These are phyloP conservation scores for Pseudoturritis turrita DNA, from an alignment of 345 rosid genomes.

Conservation along the genomic window DNA sequence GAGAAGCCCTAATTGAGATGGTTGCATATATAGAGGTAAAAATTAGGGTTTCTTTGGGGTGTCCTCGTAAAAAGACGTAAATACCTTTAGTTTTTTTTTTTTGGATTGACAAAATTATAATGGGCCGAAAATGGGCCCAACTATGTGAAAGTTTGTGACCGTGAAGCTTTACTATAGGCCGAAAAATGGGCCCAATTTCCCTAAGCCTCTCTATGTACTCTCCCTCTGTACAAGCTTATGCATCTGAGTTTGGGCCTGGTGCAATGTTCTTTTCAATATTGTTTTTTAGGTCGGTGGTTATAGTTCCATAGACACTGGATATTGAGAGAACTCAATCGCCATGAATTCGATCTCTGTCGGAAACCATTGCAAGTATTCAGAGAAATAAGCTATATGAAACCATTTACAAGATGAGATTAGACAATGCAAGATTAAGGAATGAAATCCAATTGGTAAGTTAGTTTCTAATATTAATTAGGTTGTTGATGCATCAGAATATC, in stretches of 20 bases:
- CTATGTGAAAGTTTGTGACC: neutral
- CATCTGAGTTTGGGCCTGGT: neutral
- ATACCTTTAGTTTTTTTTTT: neutral
- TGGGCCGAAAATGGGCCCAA: neutral
- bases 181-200: neutral
- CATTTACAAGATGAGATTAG: conserved; percentile 52
- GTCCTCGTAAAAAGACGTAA: neutral
- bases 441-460: conserved; percentile 63
- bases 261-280: neutral
- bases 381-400: neutral
- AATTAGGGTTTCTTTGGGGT: conserved; percentile 7
- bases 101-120: neutral
- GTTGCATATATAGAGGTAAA: neutral
- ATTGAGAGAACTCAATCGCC: neutral
- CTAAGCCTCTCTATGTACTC: neutral
- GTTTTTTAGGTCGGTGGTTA: neutral
- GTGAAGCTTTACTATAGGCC: neutral
- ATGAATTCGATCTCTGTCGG: neutral
- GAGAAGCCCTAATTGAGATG: neutral
- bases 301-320: neutral
- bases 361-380: neutral
- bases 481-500: neutral
- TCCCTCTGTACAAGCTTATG: neutral
- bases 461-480: neutral
- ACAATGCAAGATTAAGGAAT: conserved; percentile 54